Base-by-base conservation (phyloP, 805 yeast species). In the Teunomyces cretensis region DNA sequence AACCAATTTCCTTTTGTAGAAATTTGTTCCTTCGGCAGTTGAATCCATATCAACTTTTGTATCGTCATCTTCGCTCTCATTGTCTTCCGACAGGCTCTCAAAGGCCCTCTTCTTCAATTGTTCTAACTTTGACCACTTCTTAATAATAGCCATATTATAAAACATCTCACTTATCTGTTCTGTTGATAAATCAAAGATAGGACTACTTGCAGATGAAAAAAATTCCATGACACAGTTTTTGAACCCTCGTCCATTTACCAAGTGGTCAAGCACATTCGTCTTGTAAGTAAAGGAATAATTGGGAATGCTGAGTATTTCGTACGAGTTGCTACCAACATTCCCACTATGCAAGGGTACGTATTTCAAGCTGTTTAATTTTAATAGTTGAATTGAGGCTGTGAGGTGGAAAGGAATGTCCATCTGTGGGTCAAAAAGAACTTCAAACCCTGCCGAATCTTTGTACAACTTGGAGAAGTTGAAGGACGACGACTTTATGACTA, bases 171-270 rank as follows among this genome's bases (percentile, higher is more conserved):
- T 62, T 15, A 67, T 49, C 30, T 69, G 68, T 7, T 48, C 48
- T 4, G 69, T 64, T 45, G 63, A 60, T 35, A 70, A 49, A 47
- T 72, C 77, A 6, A 72, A 33, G 7, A 70, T 55, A 3, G 76
- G 76, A 38, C 69, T 65, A 30, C 67, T 61, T 14, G 68, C 62
- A 0, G 76, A 62, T 22, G 64, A 55, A 49, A 65, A 70, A 7
- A 68, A 44, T 48, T 72, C 77, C 17, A 70, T 47, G 1, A 65
- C 62, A 43, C 68, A 66, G 38, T 67, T 57, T 44, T 65, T 61
- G 48, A 70, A 67, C 1, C 75, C 75, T 28, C 52, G 50, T 0
- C 70, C 75, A 35, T 54, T 50, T 3, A 64, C 59, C 32, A 72
- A 49, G 33, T 58, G 60, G 43, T 65, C 64, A 9, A 65, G 51